Evolutionary conservation across 2,329 filamentous ascomycete genomes (phyloP).

Genomic region (Lachnellula hyalina): DNA sequence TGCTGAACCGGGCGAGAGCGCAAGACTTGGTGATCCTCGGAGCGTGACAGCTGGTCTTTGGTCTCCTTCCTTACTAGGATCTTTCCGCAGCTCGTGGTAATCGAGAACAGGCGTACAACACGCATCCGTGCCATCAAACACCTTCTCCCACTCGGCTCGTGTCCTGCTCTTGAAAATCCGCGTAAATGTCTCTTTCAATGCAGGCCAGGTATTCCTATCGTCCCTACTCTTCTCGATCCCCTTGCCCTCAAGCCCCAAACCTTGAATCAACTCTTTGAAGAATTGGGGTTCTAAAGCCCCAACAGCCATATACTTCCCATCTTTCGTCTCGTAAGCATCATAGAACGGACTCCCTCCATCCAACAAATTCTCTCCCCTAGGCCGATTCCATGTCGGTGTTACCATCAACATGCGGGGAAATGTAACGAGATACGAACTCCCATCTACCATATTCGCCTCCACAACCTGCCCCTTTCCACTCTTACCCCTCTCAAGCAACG

Average conservation of each 20-base stretch:
- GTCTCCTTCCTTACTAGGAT: constrained; percentile 52
- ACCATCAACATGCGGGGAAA: constrained; percentile 68
- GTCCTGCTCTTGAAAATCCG: constrained; percentile 63
- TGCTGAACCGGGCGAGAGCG: constrained; percentile 45
- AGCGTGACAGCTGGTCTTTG: constrained; percentile 68
- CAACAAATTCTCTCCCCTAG: constrained; percentile 70
- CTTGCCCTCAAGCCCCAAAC: constrained; percentile 53
- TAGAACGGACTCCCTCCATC: constrained; percentile 88
- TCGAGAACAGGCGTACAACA: constrained; percentile 86
- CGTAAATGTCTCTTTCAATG: constrained; percentile 56
- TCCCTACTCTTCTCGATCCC: constrained; percentile 49
- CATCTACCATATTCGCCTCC: constrained; percentile 96
- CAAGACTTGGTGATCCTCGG: constrained; percentile 61
- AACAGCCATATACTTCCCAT: constrained; percentile 78
- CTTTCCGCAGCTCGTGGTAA: constrained; percentile 61
- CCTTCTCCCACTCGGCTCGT: constrained; percentile 71
- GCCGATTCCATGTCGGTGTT: constrained; percentile 54
- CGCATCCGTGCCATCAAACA: constrained; percentile 89
- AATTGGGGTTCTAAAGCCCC: constrained; percentile 88
- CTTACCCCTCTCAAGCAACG: constrained; percentile 59
- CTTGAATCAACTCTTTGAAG: constrained; percentile 61
- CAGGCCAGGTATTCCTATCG: constrained; percentile 63
- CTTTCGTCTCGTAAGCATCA: constrained; percentile 78
- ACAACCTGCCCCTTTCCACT: constrained; percentile 79
- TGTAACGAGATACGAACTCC: constrained; percentile 69